Base-by-base conservation (phyloP, 2,329 filamentous ascomycete species). In the Calycina herbarum region DNA sequence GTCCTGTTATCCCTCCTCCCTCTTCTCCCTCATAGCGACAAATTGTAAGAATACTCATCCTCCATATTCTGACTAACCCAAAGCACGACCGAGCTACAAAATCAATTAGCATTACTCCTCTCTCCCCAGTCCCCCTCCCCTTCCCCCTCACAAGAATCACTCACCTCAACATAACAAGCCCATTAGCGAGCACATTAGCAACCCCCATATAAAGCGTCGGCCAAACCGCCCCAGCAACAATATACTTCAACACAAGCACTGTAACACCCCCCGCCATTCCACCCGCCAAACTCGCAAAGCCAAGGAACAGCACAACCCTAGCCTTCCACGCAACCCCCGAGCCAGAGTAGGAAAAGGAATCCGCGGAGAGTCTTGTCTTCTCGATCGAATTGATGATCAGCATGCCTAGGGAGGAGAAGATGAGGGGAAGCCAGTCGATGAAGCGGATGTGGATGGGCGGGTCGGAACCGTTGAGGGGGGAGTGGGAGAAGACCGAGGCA, bases 41-140 rank as follows among this genome's bases (percentile, higher is more conserved):
- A 77, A 76, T 89, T 89, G 77, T 90, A 90, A 58, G 86, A 83
- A 72, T 89, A 90, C 77, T 90, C 87, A 73, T 89, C 87, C 79
- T 90, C 87, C 85, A 90, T 89, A 73, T 90, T 90, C 81, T 90
- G 87, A 78, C 84, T 87, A 64, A 90, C 78, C 87, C 87, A 90
- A 54, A 90, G 81, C 67, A 89, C 83, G 59, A 88, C 86, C 27
- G 84, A 85, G 77, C 86, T 86, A 69, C n/a, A 8, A 1, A 20
- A 20, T 1, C 5, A 29, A 66, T 74, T 62, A 74, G 71, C 29
- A 63, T 42, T 45, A 5, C 3, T 27, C 48, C n/a, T 4, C 27
- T 3, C 2, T n/a, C n/a, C 5, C 40, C 4, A 42, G 4, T 31
- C 17, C 31, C 42, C 29, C n/a, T 17, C 15, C 42, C 31, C 35